Percentiles rank a stretch among this genome's conserved stretches.
phyloP scores from a whole-genome alignment of 768 basidiomycete species.

The Boletus coccyginus region DNA sequence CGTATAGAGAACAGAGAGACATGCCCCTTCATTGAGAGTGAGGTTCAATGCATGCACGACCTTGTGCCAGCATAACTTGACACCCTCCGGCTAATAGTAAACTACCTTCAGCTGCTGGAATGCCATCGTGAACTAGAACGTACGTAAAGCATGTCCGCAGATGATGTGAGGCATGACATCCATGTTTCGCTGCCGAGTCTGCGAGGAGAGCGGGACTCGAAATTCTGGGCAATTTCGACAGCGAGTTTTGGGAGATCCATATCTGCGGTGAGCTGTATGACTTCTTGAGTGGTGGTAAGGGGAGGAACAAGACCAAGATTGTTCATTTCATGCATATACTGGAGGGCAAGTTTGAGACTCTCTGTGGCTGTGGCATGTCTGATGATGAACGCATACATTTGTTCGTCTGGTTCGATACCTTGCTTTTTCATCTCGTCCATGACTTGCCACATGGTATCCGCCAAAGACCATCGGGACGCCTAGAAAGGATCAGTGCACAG shows the following conservation, averaged over 20 bases:
- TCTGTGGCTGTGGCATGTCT: conserved; percentile 40
- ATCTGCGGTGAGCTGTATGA: conserved; percentile 54
- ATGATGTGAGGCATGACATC: conserved; percentile 63
- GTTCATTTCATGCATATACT: conserved; percentile 59
- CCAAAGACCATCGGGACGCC: conserved; percentile 43
- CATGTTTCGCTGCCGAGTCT: conserved; percentile 55
- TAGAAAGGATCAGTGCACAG: conserved; percentile 25
- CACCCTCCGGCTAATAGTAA: conserved; percentile 59
- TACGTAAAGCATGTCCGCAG: conserved; percentile 68
- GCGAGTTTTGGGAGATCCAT: conserved; percentile 63
- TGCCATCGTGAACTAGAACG: conserved; percentile 29
- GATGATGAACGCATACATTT: conserved; percentile 56
- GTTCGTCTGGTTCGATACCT: conserved; percentile 46
- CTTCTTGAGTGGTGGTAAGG: conserved; percentile 44
- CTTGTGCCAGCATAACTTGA: conserved; percentile 58
- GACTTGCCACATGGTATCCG: conserved; percentile 45
- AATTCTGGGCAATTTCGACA: conserved; percentile 62
- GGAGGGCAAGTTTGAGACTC: conserved; percentile 67
- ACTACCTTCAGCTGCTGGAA: not conserved
- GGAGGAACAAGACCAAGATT: conserved; percentile 47
- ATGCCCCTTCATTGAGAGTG: conserved; percentile 72
- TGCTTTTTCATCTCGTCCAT: conserved; percentile 54
- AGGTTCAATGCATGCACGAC: conserved; percentile 50
- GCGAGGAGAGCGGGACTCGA: conserved; percentile 54
- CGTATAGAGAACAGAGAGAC: conserved; percentile 64